Base-by-base conservation (phyloP, 1,139 yeast species). In the Yamadazyma pseudoaaseri region DNA sequence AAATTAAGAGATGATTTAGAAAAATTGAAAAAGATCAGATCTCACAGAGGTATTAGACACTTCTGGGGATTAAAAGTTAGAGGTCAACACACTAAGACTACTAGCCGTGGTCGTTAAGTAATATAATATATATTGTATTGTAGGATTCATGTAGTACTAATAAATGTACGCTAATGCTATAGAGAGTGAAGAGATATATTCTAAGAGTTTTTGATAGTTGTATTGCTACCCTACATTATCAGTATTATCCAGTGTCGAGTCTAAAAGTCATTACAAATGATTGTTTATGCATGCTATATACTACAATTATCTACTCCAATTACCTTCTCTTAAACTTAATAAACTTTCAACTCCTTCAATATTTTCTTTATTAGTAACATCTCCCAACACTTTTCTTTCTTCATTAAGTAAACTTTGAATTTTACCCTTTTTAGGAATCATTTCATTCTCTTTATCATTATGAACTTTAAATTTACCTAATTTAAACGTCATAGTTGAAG, bases 1-100 rank as follows among this genome's bases (percentile, higher is more conserved):
- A 92, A 92, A 80, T 86, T 92, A 76, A 94, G 99, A 86, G 99
- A 92, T 71, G 98, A 92, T 69, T 81, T 92, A 73, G 98, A 92
- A 81, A 92, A 97, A 82, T 83, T 92, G 75, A 94, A 94, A 95
- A 92, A 94, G 80, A 92, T 94, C 84, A 92, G 97, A 84, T 80
- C 97, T 65, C 98, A 92, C 94, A 86, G 97, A 79, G 99, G 99
- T 90, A 86, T 92, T 73, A 87, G 99, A 84, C 99, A 92, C 83
- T 90, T 84, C 94, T 94, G 97, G 97, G 97, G 97, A 65, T 76
- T 85, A 65, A 77, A 79, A 70, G 83, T 78, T 67, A 89, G 97
- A 84, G 97, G 97, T 80, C 97, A 90, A 84, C 98, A 92, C 81
- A 92, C 98, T 83, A 92, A 92, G 86, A 90, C 97, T 71, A 92